Conservation (phyloP, 1,139 yeast genomes). For the Saccharomycopsis hybrid region DNA sequence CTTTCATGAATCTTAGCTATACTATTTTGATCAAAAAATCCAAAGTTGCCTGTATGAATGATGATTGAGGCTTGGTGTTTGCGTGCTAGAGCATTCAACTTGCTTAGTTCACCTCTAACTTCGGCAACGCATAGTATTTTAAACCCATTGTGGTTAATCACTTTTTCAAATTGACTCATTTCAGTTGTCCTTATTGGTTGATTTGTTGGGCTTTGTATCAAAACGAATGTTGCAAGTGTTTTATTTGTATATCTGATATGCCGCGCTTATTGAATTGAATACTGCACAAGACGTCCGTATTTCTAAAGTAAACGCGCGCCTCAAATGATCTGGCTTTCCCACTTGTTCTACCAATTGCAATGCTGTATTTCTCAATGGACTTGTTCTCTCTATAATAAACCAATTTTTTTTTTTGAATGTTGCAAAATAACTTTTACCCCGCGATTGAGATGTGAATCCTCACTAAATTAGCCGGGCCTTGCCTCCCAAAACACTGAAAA, state of each 20-base stretch:
- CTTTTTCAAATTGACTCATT: conserved; percentile 13
- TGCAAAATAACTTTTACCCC: too few species aligned
- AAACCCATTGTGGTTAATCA: conserved; percentile 28
- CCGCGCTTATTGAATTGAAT: background rate
- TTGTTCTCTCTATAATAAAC: too few species aligned
- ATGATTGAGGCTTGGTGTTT: conserved; percentile 43
- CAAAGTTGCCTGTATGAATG: conserved; percentile 75
- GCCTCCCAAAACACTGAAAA: too few species aligned
- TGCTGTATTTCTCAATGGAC: too few species aligned
- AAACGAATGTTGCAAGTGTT: background rate
- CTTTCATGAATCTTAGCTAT: conserved; percentile 49
- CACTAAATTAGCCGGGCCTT: too few species aligned
- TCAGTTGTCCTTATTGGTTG: background rate
- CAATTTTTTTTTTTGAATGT: too few species aligned
- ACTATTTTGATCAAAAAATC: conserved; percentile 61
- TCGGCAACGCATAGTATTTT: conserved; percentile 51
- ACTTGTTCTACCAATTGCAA: too few species aligned
- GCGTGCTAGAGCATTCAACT: conserved; percentile 41
- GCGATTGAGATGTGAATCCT: too few species aligned
- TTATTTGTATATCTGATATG: background rate
- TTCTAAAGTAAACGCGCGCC: too few species aligned
- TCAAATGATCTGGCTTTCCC: too few species aligned
- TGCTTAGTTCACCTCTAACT: conserved; percentile 44
- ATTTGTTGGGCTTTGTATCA: background rate
- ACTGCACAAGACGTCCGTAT: too few species aligned